A percentile compares a stretch with the other conserved stretches of the same genome.
phyloP scores from a whole-genome alignment of 164 flowering plant genomes.

The Malania oleifera region DNA sequence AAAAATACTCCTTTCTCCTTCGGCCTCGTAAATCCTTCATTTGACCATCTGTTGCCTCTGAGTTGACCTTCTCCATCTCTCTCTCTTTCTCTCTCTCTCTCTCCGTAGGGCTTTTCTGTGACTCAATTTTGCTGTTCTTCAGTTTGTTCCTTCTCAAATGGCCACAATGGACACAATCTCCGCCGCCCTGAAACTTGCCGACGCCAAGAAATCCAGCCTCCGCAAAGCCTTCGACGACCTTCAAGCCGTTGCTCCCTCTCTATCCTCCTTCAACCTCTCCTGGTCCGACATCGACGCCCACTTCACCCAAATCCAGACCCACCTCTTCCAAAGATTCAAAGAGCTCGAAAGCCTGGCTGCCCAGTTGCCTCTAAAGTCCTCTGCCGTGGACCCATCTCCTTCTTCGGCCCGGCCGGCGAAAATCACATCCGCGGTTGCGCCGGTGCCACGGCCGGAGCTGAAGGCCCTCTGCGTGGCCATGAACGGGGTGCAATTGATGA shows the following conservation, averaged over 20 bases:
- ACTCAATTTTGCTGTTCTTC: too few species aligned
- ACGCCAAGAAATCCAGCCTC: slow-evolving; percentile 34
- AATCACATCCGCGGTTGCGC: too few species aligned
- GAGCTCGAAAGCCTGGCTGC: slow-evolving; percentile 24
- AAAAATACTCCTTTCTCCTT: too few species aligned
- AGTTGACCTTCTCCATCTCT: too few species aligned
- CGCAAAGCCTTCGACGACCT: slow-evolving; percentile 39
- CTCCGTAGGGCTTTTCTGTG: too few species aligned
- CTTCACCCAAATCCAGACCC: slow-evolving; percentile 40
- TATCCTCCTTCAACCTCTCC: slow-evolving; percentile 39
- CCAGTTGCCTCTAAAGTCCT: not conserved
- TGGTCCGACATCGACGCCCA: slow-evolving; percentile 67
- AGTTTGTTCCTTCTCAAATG: not conserved
- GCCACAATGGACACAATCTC: slow-evolving; percentile 28
- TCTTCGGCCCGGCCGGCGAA: not conserved
- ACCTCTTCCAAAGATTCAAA: slow-evolving; percentile 24
- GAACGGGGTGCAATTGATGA: slow-evolving; percentile 50
- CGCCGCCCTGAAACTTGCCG: slow-evolving; percentile 27
- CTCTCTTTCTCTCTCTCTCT: too few species aligned
- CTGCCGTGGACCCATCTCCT: not conserved
- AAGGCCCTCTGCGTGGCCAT: slow-evolving; percentile 37
- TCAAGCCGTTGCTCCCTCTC: slow-evolving; percentile 35
- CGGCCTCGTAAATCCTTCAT: too few species aligned
- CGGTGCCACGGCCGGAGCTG: slow-evolving; percentile 39
- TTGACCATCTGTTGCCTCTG: too few species aligned